Conservation (phyloP, 306 rosid genomes). For the Spatholobus suberectus region DNA sequence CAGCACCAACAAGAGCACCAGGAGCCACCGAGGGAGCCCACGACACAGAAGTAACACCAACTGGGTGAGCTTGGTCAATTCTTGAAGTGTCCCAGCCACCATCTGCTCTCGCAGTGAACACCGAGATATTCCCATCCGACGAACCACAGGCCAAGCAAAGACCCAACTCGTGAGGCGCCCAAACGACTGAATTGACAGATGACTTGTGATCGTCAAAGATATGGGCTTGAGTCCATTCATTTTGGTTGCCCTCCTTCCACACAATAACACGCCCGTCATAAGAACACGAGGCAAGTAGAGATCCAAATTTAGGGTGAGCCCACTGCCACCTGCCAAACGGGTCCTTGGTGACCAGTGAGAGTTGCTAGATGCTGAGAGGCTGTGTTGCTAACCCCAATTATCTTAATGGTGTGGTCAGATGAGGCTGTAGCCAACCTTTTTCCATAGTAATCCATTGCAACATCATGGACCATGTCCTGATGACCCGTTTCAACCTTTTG, state of each 20-base stretch:
- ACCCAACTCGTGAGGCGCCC: constrained; percentile 92
- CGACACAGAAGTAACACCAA: constrained; percentile 80
- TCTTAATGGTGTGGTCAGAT: constrained; percentile 71
- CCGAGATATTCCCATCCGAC: constrained; percentile 80
- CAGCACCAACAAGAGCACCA: constrained; percentile 72
- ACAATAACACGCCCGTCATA: constrained; percentile 72
- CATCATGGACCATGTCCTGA: constrained; percentile 71
- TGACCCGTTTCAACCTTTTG: constrained; percentile 81
- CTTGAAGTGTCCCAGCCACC: constrained; percentile 75
- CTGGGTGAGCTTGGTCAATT: constrained; percentile 77
- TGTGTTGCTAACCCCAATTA: constrained; percentile 63
- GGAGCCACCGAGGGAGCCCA: constrained; percentile 84
- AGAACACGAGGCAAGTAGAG: constrained; percentile 71
- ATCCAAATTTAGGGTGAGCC: constrained; percentile 83
- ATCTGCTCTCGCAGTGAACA: constrained; percentile 64
- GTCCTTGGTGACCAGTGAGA: constrained; percentile 72
- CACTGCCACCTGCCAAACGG: constrained; percentile 80
- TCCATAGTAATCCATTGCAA: constrained; percentile 78
- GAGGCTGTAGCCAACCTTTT: constrained; percentile 80
- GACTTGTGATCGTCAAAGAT: constrained; percentile 69
- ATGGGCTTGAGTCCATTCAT: constrained; percentile 74
- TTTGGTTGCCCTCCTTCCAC: constrained; percentile 81
- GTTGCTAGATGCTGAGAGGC: constrained; percentile 78
- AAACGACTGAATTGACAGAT: constrained; percentile 70
- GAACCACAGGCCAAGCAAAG: constrained; percentile 78